Percentiles rank a stretch among this genome's conserved stretches.
Evolutionary conservation across 179 eudicot genomes (phyloP).

Genomic region (Monotropa hypopitys): DNA sequence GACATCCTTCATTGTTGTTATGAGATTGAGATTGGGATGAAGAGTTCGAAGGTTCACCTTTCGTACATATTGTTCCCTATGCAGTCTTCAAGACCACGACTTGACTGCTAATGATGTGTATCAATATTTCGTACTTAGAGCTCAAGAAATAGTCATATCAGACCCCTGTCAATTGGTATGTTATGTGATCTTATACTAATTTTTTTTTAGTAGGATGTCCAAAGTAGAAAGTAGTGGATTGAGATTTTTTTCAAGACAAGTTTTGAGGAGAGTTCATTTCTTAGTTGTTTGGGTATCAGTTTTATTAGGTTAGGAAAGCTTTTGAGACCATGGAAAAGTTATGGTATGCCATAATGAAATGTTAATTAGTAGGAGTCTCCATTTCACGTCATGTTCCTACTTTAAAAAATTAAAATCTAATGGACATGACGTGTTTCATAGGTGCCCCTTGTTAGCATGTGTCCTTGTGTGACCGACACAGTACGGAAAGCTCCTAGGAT

Average conservation of each 20-base stretch:
- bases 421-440: too few species aligned
- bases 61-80: constrained; percentile 5
- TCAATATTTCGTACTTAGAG: constrained; percentile 77
- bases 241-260: neutral
- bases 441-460: too few species aligned
- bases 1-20: neutral
- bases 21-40: neutral
- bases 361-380: neutral
- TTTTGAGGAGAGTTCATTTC: neutral
- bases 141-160: constrained; percentile 77
- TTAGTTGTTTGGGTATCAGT: neutral
- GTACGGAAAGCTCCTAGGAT: too few species aligned
- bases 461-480: too few species aligned
- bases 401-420: too few species aligned
- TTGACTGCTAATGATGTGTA: constrained; percentile 82
- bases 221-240: neutral
- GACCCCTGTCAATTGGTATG: constrained; percentile 94
- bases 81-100: constrained; percentile 67
- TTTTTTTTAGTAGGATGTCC: constrained; percentile 7
- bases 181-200: neutral
- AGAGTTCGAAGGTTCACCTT: neutral
- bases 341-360: neutral
- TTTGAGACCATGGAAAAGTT: neutral
- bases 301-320: constrained; percentile 1
- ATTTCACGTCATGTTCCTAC: too few species aligned